Evolutionary conservation across 148 eudicot genomes (phyloP).

Genomic region (Chenopodium berlandieri): DNA sequence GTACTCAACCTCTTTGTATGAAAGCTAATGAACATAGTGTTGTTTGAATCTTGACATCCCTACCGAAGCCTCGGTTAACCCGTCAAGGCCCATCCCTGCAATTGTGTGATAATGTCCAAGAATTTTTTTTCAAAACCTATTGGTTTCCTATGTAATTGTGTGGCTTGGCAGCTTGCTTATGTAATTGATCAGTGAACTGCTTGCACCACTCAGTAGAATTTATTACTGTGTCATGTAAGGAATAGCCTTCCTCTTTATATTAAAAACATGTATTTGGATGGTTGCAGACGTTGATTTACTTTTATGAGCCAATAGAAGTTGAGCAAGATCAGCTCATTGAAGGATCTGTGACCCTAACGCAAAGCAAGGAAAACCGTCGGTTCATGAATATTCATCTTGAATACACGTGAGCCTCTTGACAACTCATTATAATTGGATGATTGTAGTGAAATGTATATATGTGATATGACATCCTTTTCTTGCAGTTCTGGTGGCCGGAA

Average conservation of each 20-base stretch:
- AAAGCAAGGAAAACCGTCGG: constrained; percentile 86
- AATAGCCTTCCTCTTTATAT: not conserved
- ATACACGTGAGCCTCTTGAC: constrained; percentile 53
- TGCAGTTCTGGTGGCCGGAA: constrained; percentile 88
- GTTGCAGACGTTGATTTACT: constrained; percentile 76
- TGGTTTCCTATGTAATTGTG: not conserved
- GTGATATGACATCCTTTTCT: not conserved
- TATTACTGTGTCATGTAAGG: not conserved
- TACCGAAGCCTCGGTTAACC: too few relatives aligned
- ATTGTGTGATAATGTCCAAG: too few relatives aligned
- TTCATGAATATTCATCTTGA: constrained; percentile 86
- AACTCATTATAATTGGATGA: not conserved
- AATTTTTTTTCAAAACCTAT: too few relatives aligned
- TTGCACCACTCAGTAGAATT: not conserved
- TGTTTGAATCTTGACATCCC: too few relatives aligned
- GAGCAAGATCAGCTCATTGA: constrained; percentile 91
- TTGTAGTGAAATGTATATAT: not conserved
- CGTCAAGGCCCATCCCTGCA: too few relatives aligned
- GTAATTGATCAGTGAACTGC: not conserved
- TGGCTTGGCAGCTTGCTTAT: not conserved
- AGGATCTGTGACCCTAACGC: constrained; percentile 76
- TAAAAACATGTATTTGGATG: constrained; percentile 5
- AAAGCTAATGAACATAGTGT: too few relatives aligned
- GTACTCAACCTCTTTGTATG: too few relatives aligned
- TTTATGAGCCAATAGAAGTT: constrained; percentile 83